phyloP scores from a whole-genome alignment of 257 asterid species.

The Solanum infundibuliforme region DNA sequence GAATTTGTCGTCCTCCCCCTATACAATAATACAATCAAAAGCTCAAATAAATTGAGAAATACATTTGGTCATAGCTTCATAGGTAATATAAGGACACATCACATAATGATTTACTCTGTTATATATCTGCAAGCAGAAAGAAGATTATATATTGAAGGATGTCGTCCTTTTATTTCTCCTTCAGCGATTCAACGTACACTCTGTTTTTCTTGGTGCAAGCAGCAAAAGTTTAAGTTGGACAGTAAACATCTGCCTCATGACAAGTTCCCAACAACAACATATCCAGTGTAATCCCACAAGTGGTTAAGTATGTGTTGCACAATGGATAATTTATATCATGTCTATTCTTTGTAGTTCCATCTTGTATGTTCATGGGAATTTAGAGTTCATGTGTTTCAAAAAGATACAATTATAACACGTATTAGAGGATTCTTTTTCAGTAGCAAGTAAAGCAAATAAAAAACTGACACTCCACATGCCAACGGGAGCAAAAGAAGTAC shows the following conservation, averaged over 20 bases:
- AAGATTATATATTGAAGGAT: not conserved
- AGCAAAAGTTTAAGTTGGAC: not conserved
- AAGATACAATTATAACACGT: not conserved
- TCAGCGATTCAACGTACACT: not conserved
- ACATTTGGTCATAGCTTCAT: not conserved
- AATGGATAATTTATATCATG: not conserved
- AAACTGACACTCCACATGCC: not conserved
- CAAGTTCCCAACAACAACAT: not conserved
- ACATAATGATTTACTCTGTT: not conserved
- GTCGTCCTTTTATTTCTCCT: not conserved
- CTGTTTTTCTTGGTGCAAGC: not conserved
- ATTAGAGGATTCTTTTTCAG: not conserved
- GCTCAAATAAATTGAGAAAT: not conserved
- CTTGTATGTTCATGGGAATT: not conserved
- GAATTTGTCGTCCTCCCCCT: slow-evolving; percentile 86
- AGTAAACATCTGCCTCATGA: not conserved
- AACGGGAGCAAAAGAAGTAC: not conserved
- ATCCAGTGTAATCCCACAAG: not conserved
- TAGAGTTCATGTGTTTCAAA: not conserved
- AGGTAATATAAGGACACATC: not conserved
- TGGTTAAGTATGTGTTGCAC: not conserved
- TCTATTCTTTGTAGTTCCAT: not conserved
- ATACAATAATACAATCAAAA: slow-evolving; percentile 1
- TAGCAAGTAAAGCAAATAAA: not conserved
- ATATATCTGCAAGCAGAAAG: not conserved